Evolutionary conservation across 306 rosid genomes (phyloP), one percentile per base, ranked within the genome.

Genomic region (Fragaria ananassa): DNA sequence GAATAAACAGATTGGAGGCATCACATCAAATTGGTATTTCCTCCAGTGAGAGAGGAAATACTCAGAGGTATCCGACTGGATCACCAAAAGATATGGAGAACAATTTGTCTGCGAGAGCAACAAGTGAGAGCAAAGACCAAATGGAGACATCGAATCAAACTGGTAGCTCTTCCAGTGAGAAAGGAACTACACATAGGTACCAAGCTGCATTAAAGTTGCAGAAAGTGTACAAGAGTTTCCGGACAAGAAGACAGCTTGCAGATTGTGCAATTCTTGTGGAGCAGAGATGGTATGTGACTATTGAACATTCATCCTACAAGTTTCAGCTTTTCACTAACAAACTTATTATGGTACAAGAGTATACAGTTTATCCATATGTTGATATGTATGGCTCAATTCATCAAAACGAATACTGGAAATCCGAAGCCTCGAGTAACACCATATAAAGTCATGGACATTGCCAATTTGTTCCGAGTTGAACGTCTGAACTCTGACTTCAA

Each of bases 221-320:
- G 86, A 93, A 93, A 83, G 96, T 91, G 75, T 93, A 93, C 88
- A 93, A 89, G 80, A 93, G 98, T 82, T 93, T 93, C 65, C 82
- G 97, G 71, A 91, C 92, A n/a, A 85, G 97, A 72, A 87, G 98
- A 70, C 87, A 78, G 78, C 88, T 93, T 4, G 96, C 96, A 56
- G 97, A 93, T 83, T 93, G 98, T 84, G 94, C 96, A 41, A 93
- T 93, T 74, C 88, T 91, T 76, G 97, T 86, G 53, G 97, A 91
- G 82, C 97, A 91, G 76, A 91, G 96, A 88, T 93, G 98, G 98
- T 88, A 76, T 68, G 85, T 84, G 31, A 29, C 41, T 34, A 31
- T 6, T 63, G 44, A 34, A 34, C 5, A 17, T 63, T 34, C 68
- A 63, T 63, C 21, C 23, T 34, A 15, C 45, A 14, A 63, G 45